Base-by-base conservation (phyloP, 2,329 filamentous ascomycete species). In the Aspergillus sp. region DNA sequence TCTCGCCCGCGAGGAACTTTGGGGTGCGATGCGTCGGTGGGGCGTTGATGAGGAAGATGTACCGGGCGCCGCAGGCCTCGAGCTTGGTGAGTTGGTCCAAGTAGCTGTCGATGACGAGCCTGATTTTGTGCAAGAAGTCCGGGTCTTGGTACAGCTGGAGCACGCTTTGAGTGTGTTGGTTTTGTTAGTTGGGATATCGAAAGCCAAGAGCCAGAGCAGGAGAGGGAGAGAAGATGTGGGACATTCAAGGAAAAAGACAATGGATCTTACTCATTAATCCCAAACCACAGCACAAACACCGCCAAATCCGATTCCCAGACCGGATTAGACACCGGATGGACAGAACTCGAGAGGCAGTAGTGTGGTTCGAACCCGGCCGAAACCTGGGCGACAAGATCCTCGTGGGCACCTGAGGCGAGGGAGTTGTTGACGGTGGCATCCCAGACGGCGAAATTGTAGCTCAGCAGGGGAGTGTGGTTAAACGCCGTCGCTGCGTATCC, bases 391-490 rank as follows among this genome's bases (percentile, higher is more conserved):
- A 57, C 60, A 4, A 62, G 17, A n/a, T 62, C 60, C 7, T 38
- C 22, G 5, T 52, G 57, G 1, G 52, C 50, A 4, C 45, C 34
- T 0, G 25, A 4, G 8, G 53, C 22, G 7, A 62, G 15, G 19
- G 23, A 7, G 23, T 62, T 60, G 28, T 62, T 47, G 1, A 62
- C 51, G 0, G 60, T 62, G 15, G 60, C 60, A 4, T 57, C 60
- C 38, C 15, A 59, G 9, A 59, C 56, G 2, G 60, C 60, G 23
- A 54, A 47, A n/a, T 62, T 62, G 47, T 56, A 62, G 56, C 48
- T 62, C 23, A 56, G 28, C 8, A 59, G 47, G 1, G 23, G 19
- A 1, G 60, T 52, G 8, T 52, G 25, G 47, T 62, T 62, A 19
- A 55, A 62, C 4, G 13, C 34, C 3, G 60, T 56, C 7, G 60